Base-by-base conservation (phyloP, 148 eudicot genomes). In the Dianthus caryophyllus region DNA sequence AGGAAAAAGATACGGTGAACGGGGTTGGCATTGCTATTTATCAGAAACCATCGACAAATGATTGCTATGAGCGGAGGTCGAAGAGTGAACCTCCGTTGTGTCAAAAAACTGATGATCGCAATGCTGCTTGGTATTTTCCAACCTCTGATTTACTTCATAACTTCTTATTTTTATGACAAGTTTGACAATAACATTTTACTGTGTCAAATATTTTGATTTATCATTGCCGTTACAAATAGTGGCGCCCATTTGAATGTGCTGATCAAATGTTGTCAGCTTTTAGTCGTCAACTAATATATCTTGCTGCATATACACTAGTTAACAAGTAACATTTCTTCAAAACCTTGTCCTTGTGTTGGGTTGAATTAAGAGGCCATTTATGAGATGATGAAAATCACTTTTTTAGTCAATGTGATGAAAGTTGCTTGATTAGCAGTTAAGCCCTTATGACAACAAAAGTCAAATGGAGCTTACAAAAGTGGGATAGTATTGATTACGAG, bases 1-100 rank as follows among this genome's bases (percentile, higher is more conserved):
- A 81, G 76, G 81, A 74, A 27, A 91, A 79, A 77, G 97, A 91
- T 81, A 77, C 60, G 58, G 75, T 91, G 70, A 88, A 91, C 79
- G 68, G 58, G 73, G 88, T 91, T 57, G 96, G 97, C 55, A 67
- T 88, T 20, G 97, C 91, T 67, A 72, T 91, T 62, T 91, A 73
- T 75, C 84, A n/a, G 72, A 91, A 91, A 70, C 96, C 97, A 2
- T 50, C 69, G 24, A 41, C 89, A 51, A 91, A 91, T 65, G 85
- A 84, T 30, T 91, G 97, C 68, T 91, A 88, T 80, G 90, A 88
- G 63, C 76, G 77, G 76, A 84, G 96, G 73, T 65, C 84, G 39
- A 49, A 74, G 56, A 79, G 74, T 71, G 87, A 80, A 44, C 97
- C 97, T 36, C 84, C 97, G 44, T 49, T 91, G 71, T 91, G 97